A percentile compares a stretch with the other conserved stretches of the same genome.
These are phyloP conservation scores for Trichosporon sp. DNA, from an alignment of 1,284 basidiomycete species.

Conservation along the genomic window DNA sequence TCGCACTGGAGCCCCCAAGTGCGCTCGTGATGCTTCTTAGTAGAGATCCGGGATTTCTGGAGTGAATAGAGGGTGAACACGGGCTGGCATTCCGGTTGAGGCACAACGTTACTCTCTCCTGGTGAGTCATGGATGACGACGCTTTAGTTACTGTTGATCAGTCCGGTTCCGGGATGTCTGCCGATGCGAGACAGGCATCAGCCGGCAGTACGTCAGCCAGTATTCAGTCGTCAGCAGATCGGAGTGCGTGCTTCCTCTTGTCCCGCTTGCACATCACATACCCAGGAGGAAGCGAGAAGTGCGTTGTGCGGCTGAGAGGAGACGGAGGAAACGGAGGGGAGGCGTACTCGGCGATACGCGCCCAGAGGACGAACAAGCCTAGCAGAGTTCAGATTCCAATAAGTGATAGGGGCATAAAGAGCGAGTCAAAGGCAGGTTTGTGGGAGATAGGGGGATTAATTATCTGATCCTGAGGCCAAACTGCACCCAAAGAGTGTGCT, in stretches of 20 bases:
- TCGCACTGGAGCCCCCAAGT: background rate
- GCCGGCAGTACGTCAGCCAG: background rate
- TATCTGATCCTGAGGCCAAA: background rate
- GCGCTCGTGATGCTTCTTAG: background rate
- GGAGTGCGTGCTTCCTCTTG: background rate
- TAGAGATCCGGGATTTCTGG: background rate
- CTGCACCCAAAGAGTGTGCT: background rate
- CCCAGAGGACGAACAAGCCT: background rate
- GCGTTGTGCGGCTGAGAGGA: background rate
- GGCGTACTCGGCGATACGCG: background rate
- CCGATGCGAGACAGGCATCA: background rate
- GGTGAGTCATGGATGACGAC: slow-evolving; percentile 14
- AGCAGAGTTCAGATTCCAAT: slow-evolving; percentile 11
- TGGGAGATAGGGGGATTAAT: slow-evolving; percentile 8
- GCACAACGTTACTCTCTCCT: slow-evolving; percentile 1
- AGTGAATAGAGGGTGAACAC: background rate
- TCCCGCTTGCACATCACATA: too few species aligned
- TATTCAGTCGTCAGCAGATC: background rate
- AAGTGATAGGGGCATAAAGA: background rate
- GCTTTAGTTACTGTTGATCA: background rate
- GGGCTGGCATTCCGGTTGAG: background rate
- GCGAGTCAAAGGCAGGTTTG: background rate
- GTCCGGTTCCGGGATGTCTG: slow-evolving; percentile 3
- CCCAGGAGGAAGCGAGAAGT: background rate
- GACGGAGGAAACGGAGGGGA: background rate